Evolutionary conservation across 2,329 filamentous ascomycete genomes (phyloP), one percentile per base, ranked within the genome.

Genomic region (Colletotrichum shisoi): DNA sequence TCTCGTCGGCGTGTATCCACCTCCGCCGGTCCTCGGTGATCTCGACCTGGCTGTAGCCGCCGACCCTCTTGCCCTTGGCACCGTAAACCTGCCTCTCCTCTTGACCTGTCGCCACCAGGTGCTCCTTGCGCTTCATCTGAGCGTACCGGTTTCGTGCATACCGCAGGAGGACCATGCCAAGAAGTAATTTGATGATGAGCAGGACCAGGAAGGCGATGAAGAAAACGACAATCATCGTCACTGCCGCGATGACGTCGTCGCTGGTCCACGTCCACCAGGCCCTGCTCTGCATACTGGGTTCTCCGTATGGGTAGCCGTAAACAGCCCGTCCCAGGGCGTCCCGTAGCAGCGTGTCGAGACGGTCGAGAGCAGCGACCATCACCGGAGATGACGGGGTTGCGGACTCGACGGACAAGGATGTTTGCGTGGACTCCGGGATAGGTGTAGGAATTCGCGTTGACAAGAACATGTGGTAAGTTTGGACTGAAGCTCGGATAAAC

Each of bases 401-500:
- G 0, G 87, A 86, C 48, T 92, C 90, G 4, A 89, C 81, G 4
- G 86, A 82, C 15, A 92, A 79, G 6, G 90, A 85, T 19, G 90
- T 89, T 54, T 90, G 85, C 34, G 87, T 82, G 3, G 89, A 88
- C 31, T 89, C 82, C 31, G 86, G 82, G 0, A 92, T 83, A 0
- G 92, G 91, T 9, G 91, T 86, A 0, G 93, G 91, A 40, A 97
- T 84, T 73, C 96, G 90, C 0, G 92, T 94, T 3, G 94, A 92
- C 15, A 98, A 85, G 74, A 98, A 96, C 94, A 98, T 98, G 79
- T 97, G 91, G 78, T 98, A 99, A 7, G 94, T 97, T 76, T 99
- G 95, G 49, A 98, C 86, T 1, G 92, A 94, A 53, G 96, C 93
- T 49, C 96, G 89, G 76, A 99, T 95, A 78, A 99, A 97, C 54